Conservation (phyloP, 2,329 filamentous ascomycete species). For the Calonectria henricotiae region DNA sequence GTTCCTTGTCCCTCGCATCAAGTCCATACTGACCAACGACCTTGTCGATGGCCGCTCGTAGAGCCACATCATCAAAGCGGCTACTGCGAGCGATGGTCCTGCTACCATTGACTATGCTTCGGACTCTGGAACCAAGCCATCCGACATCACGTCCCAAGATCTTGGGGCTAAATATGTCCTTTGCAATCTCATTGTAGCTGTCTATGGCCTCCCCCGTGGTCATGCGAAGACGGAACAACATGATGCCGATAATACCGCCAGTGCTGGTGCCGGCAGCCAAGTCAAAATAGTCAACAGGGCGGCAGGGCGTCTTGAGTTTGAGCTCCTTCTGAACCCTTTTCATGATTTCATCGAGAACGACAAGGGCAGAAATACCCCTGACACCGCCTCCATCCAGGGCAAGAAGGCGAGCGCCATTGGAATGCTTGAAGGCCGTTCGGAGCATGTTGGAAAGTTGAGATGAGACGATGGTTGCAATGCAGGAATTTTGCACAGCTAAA, state of each 20-base stretch:
- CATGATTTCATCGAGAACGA: constrained; percentile 33
- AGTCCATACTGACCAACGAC: constrained; percentile 41
- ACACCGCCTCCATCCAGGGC: constrained; percentile 36
- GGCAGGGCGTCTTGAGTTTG: background rate
- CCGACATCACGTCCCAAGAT: constrained; percentile 40
- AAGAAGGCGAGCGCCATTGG: constrained; percentile 35
- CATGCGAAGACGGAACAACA: constrained; percentile 48
- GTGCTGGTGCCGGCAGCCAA: constrained; percentile 44
- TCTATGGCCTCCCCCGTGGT: constrained; percentile 39
- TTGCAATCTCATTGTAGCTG: constrained; percentile 42
- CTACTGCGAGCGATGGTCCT: constrained; percentile 41
- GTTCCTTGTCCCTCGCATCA: constrained; percentile 39
- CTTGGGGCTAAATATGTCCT: constrained; percentile 42
- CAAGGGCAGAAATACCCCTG: constrained; percentile 26
- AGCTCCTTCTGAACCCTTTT: constrained; percentile 12
- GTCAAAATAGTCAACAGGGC: constrained; percentile 41
- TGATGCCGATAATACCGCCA: constrained; percentile 40
- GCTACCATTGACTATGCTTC: constrained; percentile 36
- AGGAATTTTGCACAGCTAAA: background rate
- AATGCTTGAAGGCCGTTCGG: constrained; percentile 22
- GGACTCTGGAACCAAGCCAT: constrained; percentile 19
- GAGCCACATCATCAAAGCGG: constrained; percentile 37
- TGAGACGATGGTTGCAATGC: background rate
- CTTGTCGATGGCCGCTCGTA: constrained; percentile 40
- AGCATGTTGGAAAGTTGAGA: constrained; percentile 1